These are phyloP conservation scores for Aschersonia sp. DNA, from an alignment of 2,329 filamentous ascomycete genomes.

Conservation along the genomic window DNA sequence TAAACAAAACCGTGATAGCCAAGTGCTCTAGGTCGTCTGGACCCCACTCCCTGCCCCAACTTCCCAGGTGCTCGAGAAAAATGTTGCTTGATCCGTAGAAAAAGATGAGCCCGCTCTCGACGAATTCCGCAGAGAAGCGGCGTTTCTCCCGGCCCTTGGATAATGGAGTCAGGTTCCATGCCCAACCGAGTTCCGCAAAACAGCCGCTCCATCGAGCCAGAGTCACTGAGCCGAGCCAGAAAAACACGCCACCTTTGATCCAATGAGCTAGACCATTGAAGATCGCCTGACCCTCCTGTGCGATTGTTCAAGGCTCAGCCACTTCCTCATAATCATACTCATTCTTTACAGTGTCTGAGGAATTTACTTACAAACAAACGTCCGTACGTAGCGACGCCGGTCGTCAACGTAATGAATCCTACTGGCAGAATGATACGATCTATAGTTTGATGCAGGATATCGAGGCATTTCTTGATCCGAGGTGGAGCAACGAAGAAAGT, in stretches of 20 bases:
- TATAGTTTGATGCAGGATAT: slow-evolving; percentile 49
- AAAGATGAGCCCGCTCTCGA: slow-evolving; percentile 82
- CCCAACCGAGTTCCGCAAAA: slow-evolving; percentile 86
- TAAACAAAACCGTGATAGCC: slow-evolving; percentile 85
- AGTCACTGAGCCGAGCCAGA: slow-evolving; percentile 80
- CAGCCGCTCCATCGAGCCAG: slow-evolving; percentile 82
- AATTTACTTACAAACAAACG: slow-evolving; percentile 62
- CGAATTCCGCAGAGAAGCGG: slow-evolving; percentile 74
- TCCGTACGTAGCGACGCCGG: slow-evolving; percentile 62
- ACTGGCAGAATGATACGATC: slow-evolving; percentile 68
- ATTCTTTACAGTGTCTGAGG: background rate
- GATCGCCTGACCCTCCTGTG: slow-evolving; percentile 51
- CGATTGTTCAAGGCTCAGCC: background rate
- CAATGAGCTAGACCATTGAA: slow-evolving; percentile 87
- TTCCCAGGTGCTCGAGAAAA: slow-evolving; percentile 77
- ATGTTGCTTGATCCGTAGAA: slow-evolving; percentile 82
- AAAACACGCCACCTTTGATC: slow-evolving; percentile 89
- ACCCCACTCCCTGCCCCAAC: slow-evolving; percentile 57
- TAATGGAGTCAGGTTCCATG: slow-evolving; percentile 75
- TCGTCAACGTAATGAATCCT: slow-evolving; percentile 58
- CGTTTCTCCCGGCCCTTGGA: slow-evolving; percentile 37
- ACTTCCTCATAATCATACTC: background rate
- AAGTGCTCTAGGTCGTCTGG: slow-evolving; percentile 79
- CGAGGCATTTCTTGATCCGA: slow-evolving; percentile 41
- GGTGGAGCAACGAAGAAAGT: slow-evolving; percentile 41